Evolutionary conservation across 495 filamentous ascomycete genomes (phyloP), one percentile per base, ranked within the genome.

Genomic region (Tuber indicum): DNA sequence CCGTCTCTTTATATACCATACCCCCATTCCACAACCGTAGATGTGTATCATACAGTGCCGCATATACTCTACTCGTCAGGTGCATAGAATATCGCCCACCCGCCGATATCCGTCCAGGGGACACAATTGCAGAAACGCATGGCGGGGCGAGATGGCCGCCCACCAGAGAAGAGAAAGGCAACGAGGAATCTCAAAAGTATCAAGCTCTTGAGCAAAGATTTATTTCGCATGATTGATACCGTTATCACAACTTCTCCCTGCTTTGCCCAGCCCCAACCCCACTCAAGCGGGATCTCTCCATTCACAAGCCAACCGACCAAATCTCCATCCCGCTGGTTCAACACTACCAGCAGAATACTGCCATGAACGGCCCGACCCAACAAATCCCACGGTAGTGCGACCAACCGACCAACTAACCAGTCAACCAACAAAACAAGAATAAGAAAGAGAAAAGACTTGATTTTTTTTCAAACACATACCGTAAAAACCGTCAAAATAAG

Each of bases 401-500:
- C 17, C 58, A 36, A 66, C 5, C 26, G 6, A 66, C 6, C 26
- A 66, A 66, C 32, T 12, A 32, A 62, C n/a, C n/a, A 32, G 16
- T 26, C 58, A 66, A 26, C 26, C 14, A 66, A 62, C 52, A 14
- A 26, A 66, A 66, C 12, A 66, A 36, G 9, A 14, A 26, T 14
- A 32, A 36, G 14, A 66, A 66, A 36, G 14, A 19, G 36, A 66
- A 66, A 66, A 19, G 4, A 7, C 26, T 66, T 36, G 26, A 58
- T 62, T 62, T 66, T 66, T 66, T 66, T 66, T 36, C 26, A 66
- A 36, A 36, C 26, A 36, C 58, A 36, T 66, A 32, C 52, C 26
- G 14, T 36, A 66, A 76, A 74, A 79, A 80, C 71, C 70, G 72
- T 76, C 73, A 74, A 41, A 80, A 72, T 76, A 41, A 74, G 77